phyloP scores from a whole-genome alignment of 1,284 basidiomycete species.

The Puccinia hordei region DNA sequence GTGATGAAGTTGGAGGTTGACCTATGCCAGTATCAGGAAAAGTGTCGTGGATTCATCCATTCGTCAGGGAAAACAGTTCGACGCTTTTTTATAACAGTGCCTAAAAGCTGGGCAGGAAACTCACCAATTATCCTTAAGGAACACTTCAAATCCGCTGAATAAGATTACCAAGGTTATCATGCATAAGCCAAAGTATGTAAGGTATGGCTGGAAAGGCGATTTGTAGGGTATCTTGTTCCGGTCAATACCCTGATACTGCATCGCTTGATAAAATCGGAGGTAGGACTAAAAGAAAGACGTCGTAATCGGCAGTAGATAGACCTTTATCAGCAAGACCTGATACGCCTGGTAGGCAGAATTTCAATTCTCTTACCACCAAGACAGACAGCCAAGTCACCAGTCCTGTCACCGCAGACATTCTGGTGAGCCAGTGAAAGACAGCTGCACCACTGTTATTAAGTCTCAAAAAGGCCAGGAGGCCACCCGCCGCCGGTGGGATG shows the following conservation, averaged over 20 bases:
- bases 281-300: conserved; percentile 56
- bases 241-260: conserved; percentile 54
- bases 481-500: conserved; percentile 52
- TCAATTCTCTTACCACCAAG: conserved; percentile 55
- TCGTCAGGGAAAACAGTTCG: no score
- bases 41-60: neutral
- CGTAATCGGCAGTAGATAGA: conserved; percentile 47
- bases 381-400: conserved; percentile 54
- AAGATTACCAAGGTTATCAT: conserved; percentile 55
- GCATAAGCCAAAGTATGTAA: conserved; percentile 54
- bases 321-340: conserved; percentile 53
- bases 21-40: conserved; percentile 3
- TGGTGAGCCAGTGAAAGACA: conserved; percentile 32
- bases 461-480: conserved; percentile 16
- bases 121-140: conserved; percentile 55
- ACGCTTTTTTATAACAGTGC: neutral
- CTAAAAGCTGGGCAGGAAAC: neutral
- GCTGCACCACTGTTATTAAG: conserved; percentile 6
- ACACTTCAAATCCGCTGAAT: conserved; percentile 56
- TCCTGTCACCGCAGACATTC: conserved; percentile 19
- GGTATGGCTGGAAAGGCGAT: conserved; percentile 56
- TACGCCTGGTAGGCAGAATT: conserved; percentile 54
- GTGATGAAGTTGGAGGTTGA: conserved; percentile 12
- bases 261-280: conserved; percentile 56
- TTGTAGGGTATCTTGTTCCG: conserved; percentile 54